Evolutionary conservation across 2,329 filamentous ascomycete species (phyloP).

Genomic region (Gaeumannomyces tritici): DNA sequence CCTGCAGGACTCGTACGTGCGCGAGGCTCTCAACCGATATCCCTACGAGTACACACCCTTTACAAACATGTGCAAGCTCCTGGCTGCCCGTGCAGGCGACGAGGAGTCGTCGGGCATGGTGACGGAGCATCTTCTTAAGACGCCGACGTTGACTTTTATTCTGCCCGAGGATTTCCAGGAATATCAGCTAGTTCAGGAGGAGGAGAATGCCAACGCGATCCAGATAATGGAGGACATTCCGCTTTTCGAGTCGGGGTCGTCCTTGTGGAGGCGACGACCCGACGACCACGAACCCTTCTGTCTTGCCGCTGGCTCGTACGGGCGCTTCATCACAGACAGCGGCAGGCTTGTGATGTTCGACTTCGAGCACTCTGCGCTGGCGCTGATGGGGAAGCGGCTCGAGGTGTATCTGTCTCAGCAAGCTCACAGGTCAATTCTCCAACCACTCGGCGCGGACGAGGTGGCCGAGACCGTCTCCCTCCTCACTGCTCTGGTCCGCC

Average conservation of each 20-base stretch:
- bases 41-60: slow-evolving; percentile 81
- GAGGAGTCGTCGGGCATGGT: slow-evolving; percentile 34
- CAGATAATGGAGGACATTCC: slow-evolving; percentile 54
- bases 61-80: slow-evolving; percentile 57
- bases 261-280: slow-evolving; percentile 28
- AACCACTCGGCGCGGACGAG: slow-evolving; percentile 47
- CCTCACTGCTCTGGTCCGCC: slow-evolving; percentile 59
- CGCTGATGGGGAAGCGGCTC: slow-evolving; percentile 67
- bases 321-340: slow-evolving; percentile 69
- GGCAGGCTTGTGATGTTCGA: slow-evolving; percentile 68
- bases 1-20: slow-evolving; percentile 51
- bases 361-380: slow-evolving; percentile 69
- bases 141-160: slow-evolving; percentile 66
- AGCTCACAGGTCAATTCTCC: slow-evolving; percentile 41
- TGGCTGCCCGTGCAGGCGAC: slow-evolving; percentile 41
- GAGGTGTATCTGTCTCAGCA: slow-evolving; percentile 56
- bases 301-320: slow-evolving; percentile 56
- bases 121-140: slow-evolving; percentile 54
- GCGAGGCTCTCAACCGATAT: slow-evolving; percentile 65
- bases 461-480: slow-evolving; percentile 66
- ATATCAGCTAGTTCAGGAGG: slow-evolving; percentile 73
- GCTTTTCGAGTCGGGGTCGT: slow-evolving; percentile 45
- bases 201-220: slow-evolving; percentile 76
- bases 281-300: slow-evolving; percentile 43
- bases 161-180: slow-evolving; percentile 63